These are phyloP conservation scores for Aureobasidium lini DNA, from an alignment of 2,329 filamentous ascomycete species.

Conservation along the genomic window DNA sequence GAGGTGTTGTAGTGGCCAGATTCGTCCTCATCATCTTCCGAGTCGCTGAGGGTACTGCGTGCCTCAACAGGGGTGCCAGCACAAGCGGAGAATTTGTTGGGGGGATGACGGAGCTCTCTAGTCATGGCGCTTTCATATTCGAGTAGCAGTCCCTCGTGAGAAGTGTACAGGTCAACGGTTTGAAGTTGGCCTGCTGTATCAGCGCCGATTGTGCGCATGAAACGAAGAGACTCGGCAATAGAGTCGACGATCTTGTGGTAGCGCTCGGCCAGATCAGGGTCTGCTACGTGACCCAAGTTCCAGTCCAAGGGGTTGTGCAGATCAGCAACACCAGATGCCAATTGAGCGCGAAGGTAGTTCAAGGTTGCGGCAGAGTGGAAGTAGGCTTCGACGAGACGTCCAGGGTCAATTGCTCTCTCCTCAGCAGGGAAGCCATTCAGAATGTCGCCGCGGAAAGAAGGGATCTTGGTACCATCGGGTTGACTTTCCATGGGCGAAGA, in stretches of 20 bases:
- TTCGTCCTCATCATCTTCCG: constrained; percentile 21
- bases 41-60: constrained; percentile 17
- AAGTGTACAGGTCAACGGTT: constrained; percentile 91
- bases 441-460: constrained; percentile 91
- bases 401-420: constrained; percentile 74
- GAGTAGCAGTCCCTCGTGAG: constrained; percentile 86
- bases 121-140: constrained; percentile 92
- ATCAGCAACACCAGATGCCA: constrained; percentile 85
- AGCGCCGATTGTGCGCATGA: constrained; percentile 90
- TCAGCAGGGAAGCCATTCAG: constrained; percentile 77
- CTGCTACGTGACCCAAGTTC: constrained; percentile 84
- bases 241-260: constrained; percentile 79
- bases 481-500: constrained; percentile 80
- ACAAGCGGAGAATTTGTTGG: constrained; percentile 30
- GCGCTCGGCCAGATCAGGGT: constrained; percentile 73
- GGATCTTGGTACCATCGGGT: constrained; percentile 65
- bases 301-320: constrained; percentile 90
- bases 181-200: constrained; percentile 77
- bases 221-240: constrained; percentile 83
- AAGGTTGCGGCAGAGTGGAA: constrained; percentile 91
- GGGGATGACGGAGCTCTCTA: constrained; percentile 61
- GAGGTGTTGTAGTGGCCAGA: constrained; percentile 87
- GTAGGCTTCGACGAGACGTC: constrained; percentile 81
- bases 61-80: constrained; percentile 7
- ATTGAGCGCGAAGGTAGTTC: constrained; percentile 80